phyloP scores from a whole-genome alignment of 805 yeast species.

The Middelhovenomyces tepae region DNA sequence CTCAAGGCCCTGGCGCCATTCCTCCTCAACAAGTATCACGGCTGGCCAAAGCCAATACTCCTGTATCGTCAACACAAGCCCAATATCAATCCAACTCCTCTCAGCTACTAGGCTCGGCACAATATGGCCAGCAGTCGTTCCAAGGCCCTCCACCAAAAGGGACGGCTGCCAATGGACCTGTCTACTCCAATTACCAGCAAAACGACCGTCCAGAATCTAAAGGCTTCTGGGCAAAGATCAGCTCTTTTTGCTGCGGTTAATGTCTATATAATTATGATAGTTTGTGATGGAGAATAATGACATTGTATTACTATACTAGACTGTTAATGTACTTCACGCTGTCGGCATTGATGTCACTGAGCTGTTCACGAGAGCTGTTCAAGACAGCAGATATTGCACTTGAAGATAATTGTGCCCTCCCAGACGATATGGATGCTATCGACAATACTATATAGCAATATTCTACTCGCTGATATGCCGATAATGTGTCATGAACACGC shows the following conservation, averaged over 20 bases:
- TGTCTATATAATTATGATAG: not conserved
- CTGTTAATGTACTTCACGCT: too few species aligned
- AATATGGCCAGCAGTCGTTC: conserved; percentile 16
- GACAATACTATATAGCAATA: too few species aligned
- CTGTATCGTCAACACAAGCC: conserved; percentile 13
- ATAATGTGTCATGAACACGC: too few species aligned
- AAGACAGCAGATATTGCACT: too few species aligned
- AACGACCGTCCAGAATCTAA: conserved; percentile 16
- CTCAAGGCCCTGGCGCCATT: conserved; percentile 17
- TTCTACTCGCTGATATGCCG: too few species aligned
- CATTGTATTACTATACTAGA: too few species aligned
- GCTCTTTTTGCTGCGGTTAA: conserved; percentile 28
- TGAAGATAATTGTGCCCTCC: too few species aligned
- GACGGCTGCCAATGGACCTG: conserved; percentile 6
- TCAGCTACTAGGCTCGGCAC: conserved; percentile 12
- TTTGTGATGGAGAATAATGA: too few species aligned
- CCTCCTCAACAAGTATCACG: conserved; percentile 14
- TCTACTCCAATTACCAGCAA: conserved; percentile 7
- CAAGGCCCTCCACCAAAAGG: conserved; percentile 6
- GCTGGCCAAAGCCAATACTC: conserved; percentile 14
- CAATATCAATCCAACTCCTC: conserved; percentile 16
- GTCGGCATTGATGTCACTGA: too few species aligned
- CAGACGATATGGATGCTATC: too few species aligned
- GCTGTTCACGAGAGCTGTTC: too few species aligned
- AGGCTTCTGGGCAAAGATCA: conserved; percentile 25